Evolutionary conservation across 495 filamentous ascomycete genomes (phyloP), one percentile per base, ranked within the genome.

Genomic region (Penicillium psychrofluorescens): DNA sequence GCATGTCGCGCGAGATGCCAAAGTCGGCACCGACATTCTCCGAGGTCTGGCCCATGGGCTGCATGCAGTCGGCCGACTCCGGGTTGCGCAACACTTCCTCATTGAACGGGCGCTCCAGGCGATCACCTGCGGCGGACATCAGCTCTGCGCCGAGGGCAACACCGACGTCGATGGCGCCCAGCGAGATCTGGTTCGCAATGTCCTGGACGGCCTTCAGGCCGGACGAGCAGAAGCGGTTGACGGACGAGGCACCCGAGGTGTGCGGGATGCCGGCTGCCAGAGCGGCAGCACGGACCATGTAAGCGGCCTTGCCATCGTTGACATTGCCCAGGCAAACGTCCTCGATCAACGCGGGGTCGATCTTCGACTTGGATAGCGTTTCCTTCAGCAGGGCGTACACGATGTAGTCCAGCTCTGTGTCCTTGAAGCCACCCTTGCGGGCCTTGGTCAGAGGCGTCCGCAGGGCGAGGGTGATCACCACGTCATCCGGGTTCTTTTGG

Each of bases 1-100:
- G 88, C 49, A 59, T 58, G 58, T 91, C 82, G 36, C 92, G 79
- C 1, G 80, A 66, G 55, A 98, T 82, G 46, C 83, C 76, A 59
- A 98, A 98, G 68, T 96, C 91, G 40, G 77, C 80, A 37, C 80
- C 88, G n/a, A 98, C 87, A 53, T 98, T 96, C 72, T 98, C 92
- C 9, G 83, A 88, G 1, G 92, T 98, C 80, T 95, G 92, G 0
- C 92, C 92, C 92, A 98, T 98, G 28, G 89, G 82, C 75, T 91
- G 81, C 78, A 88, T 78, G 74, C 89, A 94, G 65, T 98, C 92
- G 30, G 61, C 56, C 0, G 87, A 79, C 58, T 96, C 90, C 58
- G 86, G 86, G 57, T 76, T 78, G 49, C 77, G 71, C 22, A 88
- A 64, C 27, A 98, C 79, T 41, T 83, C 80, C 36, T 83, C 82